Evolutionary conservation across 2,329 filamentous ascomycete species (phyloP).

Genomic region (Paramyrothecium sp.): DNA sequence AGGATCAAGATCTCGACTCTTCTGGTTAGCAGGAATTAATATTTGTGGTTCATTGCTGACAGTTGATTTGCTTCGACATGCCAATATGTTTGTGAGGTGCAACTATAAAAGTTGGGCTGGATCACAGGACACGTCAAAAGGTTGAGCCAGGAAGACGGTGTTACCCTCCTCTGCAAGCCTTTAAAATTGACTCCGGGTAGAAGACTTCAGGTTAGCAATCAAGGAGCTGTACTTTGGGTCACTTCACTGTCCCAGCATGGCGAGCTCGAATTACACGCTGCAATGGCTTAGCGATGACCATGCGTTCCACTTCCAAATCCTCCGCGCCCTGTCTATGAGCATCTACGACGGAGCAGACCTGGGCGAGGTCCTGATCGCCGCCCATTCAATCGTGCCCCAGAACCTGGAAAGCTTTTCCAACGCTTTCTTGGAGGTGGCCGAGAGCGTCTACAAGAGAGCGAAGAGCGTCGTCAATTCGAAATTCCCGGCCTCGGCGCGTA

Average conservation of each 20-base stretch:
- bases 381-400: slow-evolving; percentile 14
- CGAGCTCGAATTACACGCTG: slow-evolving; percentile 8
- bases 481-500: slow-evolving; percentile 17
- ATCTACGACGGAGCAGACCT: slow-evolving; percentile 23
- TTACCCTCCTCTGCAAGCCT: too few relatives aligned
- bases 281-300: slow-evolving; percentile 15
- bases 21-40: too few relatives aligned
- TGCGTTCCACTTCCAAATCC: slow-evolving; percentile 21
- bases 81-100: too few relatives aligned
- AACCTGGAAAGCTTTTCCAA: slow-evolving; percentile 20
- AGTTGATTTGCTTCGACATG: too few relatives aligned
- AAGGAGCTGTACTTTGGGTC: too few relatives aligned
- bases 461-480: slow-evolving; percentile 7
- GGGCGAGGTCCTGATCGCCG: slow-evolving; percentile 27
- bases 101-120: too few relatives aligned
- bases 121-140: too few relatives aligned
- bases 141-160: too few relatives aligned
- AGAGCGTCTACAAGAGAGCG: slow-evolving; percentile 12
- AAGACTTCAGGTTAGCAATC: too few relatives aligned
- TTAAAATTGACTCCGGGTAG: too few relatives aligned
- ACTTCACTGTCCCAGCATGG: not conserved
- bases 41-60: too few relatives aligned
- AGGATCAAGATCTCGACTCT: too few relatives aligned
- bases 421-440: slow-evolving; percentile 18
- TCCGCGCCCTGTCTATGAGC: slow-evolving; percentile 16